These are phyloP conservation scores for Calycina herbarum DNA, from an alignment of 2,329 filamentous ascomycete genomes.

Conservation along the genomic window DNA sequence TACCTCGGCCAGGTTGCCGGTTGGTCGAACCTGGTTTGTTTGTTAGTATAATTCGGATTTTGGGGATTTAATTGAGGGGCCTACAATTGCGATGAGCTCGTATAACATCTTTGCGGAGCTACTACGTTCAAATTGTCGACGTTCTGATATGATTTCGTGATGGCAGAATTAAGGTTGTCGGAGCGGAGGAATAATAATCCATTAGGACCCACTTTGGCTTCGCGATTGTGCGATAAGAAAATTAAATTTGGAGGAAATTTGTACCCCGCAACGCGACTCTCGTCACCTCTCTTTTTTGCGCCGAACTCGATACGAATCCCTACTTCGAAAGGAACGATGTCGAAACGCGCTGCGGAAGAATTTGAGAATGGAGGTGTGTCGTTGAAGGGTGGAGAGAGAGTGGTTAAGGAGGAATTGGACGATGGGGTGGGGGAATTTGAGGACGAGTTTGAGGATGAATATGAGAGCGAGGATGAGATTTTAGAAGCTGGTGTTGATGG, in stretches of 20 bases:
- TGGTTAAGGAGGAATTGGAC: slow-evolving; percentile 65
- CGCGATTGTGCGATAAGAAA: slow-evolving; percentile 18
- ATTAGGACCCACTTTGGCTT: not conserved
- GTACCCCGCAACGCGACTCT: slow-evolving; percentile 8
- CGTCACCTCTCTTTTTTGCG: not conserved
- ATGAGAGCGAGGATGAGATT: slow-evolving; percentile 89
- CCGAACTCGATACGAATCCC: not conserved
- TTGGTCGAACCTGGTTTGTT: slow-evolving; percentile 70
- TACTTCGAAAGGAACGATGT: slow-evolving; percentile 45
- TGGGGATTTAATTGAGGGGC: slow-evolving; percentile 37
- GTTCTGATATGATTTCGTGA: slow-evolving; percentile 5
- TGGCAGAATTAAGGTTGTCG: slow-evolving; percentile 8
- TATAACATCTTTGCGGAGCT: slow-evolving; percentile 75
- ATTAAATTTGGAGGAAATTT: slow-evolving; percentile 5
- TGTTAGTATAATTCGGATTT: not conserved
- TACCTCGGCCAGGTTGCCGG: slow-evolving; percentile 85
- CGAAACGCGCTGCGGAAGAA: slow-evolving; percentile 58
- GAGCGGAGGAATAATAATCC: not conserved
- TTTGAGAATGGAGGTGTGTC: slow-evolving; percentile 47
- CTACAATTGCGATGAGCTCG: slow-evolving; percentile 92
- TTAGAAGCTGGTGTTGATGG: slow-evolving; percentile 93
- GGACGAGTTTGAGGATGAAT: slow-evolving; percentile 92
- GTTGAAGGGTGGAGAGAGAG: slow-evolving; percentile 61
- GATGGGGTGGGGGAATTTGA: slow-evolving; percentile 79
- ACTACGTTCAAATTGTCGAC: slow-evolving; percentile 20